Evolutionary conservation across 2,329 filamentous ascomycete genomes (phyloP), one percentile per base, ranked within the genome.

Genomic region (Fusarium hainanense): DNA sequence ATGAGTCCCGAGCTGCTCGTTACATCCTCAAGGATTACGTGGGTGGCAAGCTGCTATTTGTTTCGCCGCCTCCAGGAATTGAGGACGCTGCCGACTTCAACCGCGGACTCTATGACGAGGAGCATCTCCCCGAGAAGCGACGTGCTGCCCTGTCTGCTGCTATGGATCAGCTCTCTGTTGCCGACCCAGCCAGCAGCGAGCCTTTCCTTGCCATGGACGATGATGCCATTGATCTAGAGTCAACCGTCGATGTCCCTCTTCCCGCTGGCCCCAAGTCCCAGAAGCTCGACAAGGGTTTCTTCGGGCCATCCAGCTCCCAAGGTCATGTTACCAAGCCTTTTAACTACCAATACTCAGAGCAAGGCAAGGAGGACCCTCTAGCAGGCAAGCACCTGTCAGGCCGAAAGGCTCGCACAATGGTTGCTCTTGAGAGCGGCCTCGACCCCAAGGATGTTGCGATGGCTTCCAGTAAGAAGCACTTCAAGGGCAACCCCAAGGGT

Each of bases 21-120:
- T 92, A 93, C 73, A 87, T 99, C 18, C 87, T 99, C 27, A 99
- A 99, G 79, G 96, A 99, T 82, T 99, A 98, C 76, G 96, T 99
- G 73, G 97, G 92, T 78, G 96, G 96, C 68, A 98, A 98, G 82
- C 87, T 99, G 0, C 87, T 98, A 8, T 98, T 92, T 82, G 96
- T 94, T 72, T 91, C 95, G 75, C 94, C 96, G 7, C 96, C 96
- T 1, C 94, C 94, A 0, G 82, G 82, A 7, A 87, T 90, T 30
- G 88, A 92, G 41, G 92, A 98, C 72, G 84, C 89, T 1, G 82
- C 83, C 50, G 88, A 91, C 56, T 99, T 98, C 85, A 99, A 99
- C 82, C 84, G 85, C 51, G 94, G 97, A 63, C 89, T 98, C 7
- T 98, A 98, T 80, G 92, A 97, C 75, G 84, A 91, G 47, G 85